Base-by-base conservation (phyloP, 2,329 filamentous ascomycete genomes). In the Diaporthe vexans region DNA sequence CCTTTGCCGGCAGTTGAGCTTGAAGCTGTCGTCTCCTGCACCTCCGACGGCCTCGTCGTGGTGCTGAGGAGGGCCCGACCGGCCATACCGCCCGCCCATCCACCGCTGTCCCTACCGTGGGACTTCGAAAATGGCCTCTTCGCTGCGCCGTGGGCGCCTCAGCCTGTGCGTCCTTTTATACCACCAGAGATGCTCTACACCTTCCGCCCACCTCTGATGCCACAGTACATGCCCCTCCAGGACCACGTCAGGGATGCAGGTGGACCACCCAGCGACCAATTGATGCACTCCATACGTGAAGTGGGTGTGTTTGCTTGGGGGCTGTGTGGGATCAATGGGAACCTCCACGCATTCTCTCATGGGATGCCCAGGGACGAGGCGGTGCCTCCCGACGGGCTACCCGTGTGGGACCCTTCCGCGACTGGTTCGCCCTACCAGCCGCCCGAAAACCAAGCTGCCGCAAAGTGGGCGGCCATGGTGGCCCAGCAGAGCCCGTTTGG, bases 221-320 rank as follows among this genome's bases (percentile, higher is more conserved):
- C 83, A 13, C 86, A 84, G 73, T 85, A 85, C 76, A 86, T 85
- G 85, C 85, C 84, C 54, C 77, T 85, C 69, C 82, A 81, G 52
- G 86, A 86, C 29, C 83, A 83, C 71, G 83, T 85, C 48, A 86
- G 86, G 77, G 83, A 84, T 21, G 83, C 83, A 17, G 86, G 87
- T 76, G 89, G 89, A n/a, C 90, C 90, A 51, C 85, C 88, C 24
- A 80, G 88, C 61, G 88, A 91, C 35, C 88, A 91, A 71, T 91
- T 97, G 78, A 94, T 97, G 93, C 88, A 89, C 72, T 93, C 92
- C 3, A 97, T 97, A 77, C 91, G 93, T 73, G 94, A 97, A 71
- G 93, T 95, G 63, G 94, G 94, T 1, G 93, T 97, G n/a, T 97
- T 97, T 81, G 94, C 94, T 13, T 97, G 94, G 94, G 93, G 92